Conservation (phyloP, 2,329 filamentous ascomycete genomes). For the Ophiostoma perfectum region DNA sequence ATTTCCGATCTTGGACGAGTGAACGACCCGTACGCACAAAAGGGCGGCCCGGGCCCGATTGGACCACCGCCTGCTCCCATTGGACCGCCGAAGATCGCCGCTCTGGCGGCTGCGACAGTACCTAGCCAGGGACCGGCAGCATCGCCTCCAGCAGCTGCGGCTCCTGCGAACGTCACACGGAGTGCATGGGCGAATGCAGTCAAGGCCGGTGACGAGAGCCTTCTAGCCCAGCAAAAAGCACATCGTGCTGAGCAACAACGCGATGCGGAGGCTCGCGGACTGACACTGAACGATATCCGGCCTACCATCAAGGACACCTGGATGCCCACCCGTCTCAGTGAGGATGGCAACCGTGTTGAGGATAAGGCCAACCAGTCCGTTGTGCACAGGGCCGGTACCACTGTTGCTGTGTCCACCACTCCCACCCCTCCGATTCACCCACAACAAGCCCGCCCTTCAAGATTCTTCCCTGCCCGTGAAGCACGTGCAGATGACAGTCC, state of each 20-base stretch:
- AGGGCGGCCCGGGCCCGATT: conserved; percentile 28
- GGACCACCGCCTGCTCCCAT: conserved; percentile 25
- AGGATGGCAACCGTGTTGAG: conserved; percentile 35
- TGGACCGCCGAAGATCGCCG: conserved; percentile 16
- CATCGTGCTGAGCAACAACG: conserved; percentile 41
- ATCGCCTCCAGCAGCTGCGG: not conserved
- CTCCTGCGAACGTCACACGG: conserved; percentile 12
- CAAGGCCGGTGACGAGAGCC: conserved; percentile 44
- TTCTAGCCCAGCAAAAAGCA: conserved; percentile 37
- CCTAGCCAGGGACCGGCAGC: not conserved
- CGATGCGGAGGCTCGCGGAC: conserved; percentile 41
- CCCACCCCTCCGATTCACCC: conserved; percentile 28
- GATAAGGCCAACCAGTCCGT: conserved; percentile 30
- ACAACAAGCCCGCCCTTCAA: conserved; percentile 48
- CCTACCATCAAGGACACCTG: conserved; percentile 50
- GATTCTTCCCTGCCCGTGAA: conserved; percentile 58
- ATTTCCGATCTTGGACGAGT: conserved; percentile 54
- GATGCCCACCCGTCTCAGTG: conserved; percentile 40
- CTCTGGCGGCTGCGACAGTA: not conserved
- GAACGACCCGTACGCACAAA: conserved; percentile 33
- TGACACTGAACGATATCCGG: conserved; percentile 42
- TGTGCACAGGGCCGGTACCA: conserved; percentile 27
- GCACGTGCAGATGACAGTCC: conserved; percentile 38
- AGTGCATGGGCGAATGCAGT: conserved; percentile 39
- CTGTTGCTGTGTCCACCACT: conserved; percentile 20